Conservation (phyloP, 1,284 basidiomycete genomes). For the Meira nashicola region DNA sequence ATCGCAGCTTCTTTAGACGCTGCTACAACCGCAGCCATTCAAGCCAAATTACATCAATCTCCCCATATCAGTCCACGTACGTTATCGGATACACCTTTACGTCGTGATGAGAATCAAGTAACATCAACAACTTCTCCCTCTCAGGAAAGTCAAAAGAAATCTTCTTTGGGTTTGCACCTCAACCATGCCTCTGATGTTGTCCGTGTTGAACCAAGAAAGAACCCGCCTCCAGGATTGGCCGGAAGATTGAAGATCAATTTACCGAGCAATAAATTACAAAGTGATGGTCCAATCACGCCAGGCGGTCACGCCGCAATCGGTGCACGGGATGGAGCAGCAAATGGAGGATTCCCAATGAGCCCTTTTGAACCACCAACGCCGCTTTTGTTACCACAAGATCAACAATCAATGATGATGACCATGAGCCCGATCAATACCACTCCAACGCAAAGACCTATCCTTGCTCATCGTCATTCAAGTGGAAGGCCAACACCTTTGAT, state of each 20-base stretch:
- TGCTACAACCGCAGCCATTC: conserved; percentile 22
- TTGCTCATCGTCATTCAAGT: conserved; percentile 18
- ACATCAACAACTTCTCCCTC: background rate
- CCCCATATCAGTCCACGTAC: conserved; percentile 18
- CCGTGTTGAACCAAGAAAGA: background rate
- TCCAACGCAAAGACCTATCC: conserved; percentile 12
- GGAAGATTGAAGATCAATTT: conserved; percentile 15
- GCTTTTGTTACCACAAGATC: conserved; percentile 9
- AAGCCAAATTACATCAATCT: conserved; percentile 21
- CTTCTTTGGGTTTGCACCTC: background rate
- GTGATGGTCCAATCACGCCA: conserved; percentile 38
- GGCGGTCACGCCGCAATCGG: conserved; percentile 34
- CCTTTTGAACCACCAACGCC: conserved; percentile 46
- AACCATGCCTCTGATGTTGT: background rate
- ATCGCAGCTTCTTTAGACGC: conserved; percentile 11
- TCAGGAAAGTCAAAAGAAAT: background rate
- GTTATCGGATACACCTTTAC: background rate
- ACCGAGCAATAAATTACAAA: background rate
- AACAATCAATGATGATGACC: background rate
- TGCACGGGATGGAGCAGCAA: conserved; percentile 43
- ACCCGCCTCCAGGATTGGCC: conserved; percentile 2
- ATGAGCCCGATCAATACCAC: background rate
- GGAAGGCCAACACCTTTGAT: conserved; percentile 16
- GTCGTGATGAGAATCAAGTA: background rate
- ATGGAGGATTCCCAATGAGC: conserved; percentile 31